Base-by-base conservation (phyloP, 2,329 filamentous ascomycete genomes). In the Alternaria atra region DNA sequence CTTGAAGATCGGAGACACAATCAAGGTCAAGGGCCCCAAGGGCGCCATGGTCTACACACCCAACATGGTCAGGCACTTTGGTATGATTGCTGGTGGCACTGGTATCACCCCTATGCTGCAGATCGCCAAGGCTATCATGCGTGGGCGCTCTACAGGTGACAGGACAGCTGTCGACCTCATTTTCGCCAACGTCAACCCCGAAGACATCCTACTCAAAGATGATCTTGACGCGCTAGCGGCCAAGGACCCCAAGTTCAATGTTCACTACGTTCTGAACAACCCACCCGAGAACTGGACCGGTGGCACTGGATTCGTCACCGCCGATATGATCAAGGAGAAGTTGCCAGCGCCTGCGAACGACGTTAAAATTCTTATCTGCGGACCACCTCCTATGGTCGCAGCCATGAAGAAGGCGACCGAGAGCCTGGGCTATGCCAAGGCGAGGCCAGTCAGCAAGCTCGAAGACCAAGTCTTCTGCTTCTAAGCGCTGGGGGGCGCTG, bases 61-160 rank as follows among this genome's bases (percentile, higher is more conserved):
- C 72, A 97, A 97, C 85, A 94, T 99, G 91, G 92, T 94, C 72
- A 90, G 92, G 67, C 92, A 92, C 81, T 97, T 99, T 71, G 95
- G 94, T 77, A 99, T 99, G 95, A 92, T 99, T 77, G 93, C 95
- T 66, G 95, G 95, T 70, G 95, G 95, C 68, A 98, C 95, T 34
- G 95, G 95, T 71, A 98, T 99, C 80, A 98, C 95, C 9, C 95
- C 95, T 63, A 99, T 99, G 95, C 87, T 98, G 66, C 95, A 99
- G 84, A 89, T 99, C 73, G 89, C 97, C 78, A 91, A 93, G 74
- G 95, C 94, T 60, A 93, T 98, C 71, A 56, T 94, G 73, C 89
- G 92, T 70, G 92, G 92, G 74, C 89, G 93, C 63, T 70, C 65
- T 55, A 84, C 89, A 52, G 94, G 90, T 64, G 93, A 97, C 82